Conservation (phyloP, 208 protist genomes). For the Crithidia bombi region DNA sequence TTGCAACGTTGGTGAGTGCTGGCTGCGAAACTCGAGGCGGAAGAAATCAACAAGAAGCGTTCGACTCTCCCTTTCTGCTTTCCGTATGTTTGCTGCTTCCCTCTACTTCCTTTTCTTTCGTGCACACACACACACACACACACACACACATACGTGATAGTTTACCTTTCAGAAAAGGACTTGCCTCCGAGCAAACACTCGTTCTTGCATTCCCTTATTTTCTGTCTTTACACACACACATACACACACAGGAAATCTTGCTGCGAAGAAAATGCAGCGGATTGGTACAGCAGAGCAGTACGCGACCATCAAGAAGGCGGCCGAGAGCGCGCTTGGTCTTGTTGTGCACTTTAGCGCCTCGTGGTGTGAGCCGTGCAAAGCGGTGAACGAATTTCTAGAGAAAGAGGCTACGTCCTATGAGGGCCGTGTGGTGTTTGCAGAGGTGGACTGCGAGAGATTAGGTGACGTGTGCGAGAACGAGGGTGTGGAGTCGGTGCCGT, state of each 20-base stretch:
- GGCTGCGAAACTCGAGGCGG: too few relatives aligned
- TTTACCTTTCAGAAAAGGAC: too few relatives aligned
- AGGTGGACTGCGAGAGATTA: constrained; percentile 76
- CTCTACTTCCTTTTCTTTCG: not conserved
- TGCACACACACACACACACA: constrained; percentile 5
- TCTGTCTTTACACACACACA: constrained; percentile 11
- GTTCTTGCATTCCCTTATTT: too few relatives aligned
- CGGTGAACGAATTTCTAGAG: constrained; percentile 62
- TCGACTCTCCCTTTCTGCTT: not conserved
- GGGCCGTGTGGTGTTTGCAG: constrained; percentile 68
- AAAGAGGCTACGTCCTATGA: constrained; percentile 45
- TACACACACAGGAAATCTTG: not conserved
- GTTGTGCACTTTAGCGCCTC: constrained; percentile 89
- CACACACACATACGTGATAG: not conserved
- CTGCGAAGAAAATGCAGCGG: constrained; percentile 43
- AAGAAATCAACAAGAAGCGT: too few relatives aligned
- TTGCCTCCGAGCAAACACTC: too few relatives aligned
- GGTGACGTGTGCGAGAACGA: constrained; percentile 76
- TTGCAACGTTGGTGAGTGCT: too few relatives aligned
- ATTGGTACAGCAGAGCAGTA: constrained; percentile 53
- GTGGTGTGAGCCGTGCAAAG: constrained; percentile 91
- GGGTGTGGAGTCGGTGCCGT: constrained; percentile 87
- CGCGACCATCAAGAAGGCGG: constrained; percentile 54
- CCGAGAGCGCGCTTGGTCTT: constrained; percentile 50
- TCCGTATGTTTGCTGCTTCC: not conserved